Evolutionary conservation across 345 rosid species (phyloP).

Genomic region (Salix koriyanagi): DNA sequence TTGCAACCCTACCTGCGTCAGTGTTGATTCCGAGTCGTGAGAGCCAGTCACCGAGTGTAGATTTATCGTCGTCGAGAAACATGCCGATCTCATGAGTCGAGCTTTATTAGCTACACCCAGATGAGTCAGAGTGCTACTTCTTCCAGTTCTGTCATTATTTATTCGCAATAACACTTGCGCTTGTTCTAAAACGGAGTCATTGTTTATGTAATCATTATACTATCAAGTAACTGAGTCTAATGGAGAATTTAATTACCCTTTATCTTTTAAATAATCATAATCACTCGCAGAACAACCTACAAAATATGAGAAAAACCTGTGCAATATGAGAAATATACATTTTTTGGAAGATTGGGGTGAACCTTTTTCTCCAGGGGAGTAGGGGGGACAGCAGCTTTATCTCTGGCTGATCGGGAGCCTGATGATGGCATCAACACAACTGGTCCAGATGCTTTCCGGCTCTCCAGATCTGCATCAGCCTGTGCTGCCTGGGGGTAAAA

Average conservation of each 20-base stretch:
- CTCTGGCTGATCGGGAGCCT: not conserved
- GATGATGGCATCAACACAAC: slow-evolving; percentile 73
- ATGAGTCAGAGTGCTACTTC: not conserved
- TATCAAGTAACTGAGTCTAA: too few species aligned
- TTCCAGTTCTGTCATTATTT: too few species aligned
- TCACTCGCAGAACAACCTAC: too few species aligned
- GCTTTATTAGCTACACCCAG: not conserved
- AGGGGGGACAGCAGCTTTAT: too few species aligned
- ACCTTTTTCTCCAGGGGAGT: too few species aligned
- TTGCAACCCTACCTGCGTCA: slow-evolving; percentile 33
- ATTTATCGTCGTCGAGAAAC: not conserved
- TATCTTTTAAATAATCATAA: too few species aligned
- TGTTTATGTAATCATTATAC: not conserved
- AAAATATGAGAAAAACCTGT: too few species aligned
- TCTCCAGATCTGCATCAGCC: slow-evolving; percentile 78
- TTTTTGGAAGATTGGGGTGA: too few species aligned
- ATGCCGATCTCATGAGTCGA: not conserved
- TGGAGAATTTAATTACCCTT: too few species aligned
- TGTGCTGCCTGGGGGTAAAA: slow-evolving; percentile 55
- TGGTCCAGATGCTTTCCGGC: slow-evolving; percentile 65
- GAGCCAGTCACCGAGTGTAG: not conserved
- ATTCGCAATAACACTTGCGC: too few species aligned
- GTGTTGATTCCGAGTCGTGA: slow-evolving; percentile 25
- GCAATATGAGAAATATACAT: too few species aligned
- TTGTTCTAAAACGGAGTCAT: not conserved